Evolutionary conservation across 345 rosid genomes (phyloP).

Genomic region (Diplotaxis tenuifolia): DNA sequence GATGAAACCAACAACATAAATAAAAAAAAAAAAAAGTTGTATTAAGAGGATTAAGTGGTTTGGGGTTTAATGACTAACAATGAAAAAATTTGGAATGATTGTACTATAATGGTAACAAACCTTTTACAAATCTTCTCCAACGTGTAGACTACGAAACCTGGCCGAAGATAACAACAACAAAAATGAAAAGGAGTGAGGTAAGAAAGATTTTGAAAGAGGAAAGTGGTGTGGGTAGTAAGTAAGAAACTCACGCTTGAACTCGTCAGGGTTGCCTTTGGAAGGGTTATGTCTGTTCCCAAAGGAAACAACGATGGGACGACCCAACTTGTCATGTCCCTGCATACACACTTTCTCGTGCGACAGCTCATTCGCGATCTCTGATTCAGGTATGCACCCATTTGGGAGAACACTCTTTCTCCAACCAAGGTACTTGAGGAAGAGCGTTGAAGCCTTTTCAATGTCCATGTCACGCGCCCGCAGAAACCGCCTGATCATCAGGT

Average conservation of each 20-base stretch:
- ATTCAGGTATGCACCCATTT: constrained; percentile 50
- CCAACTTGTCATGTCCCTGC: constrained; percentile 73
- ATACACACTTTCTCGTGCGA: constrained; percentile 65
- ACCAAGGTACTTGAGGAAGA: constrained; percentile 66
- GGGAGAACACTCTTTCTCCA: constrained; percentile 66
- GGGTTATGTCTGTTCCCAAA: constrained; percentile 68
- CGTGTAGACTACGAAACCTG: constrained; percentile 56
- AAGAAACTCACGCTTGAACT: constrained; percentile 55
- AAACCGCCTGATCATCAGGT: constrained; percentile 75
- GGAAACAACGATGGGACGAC: constrained; percentile 61
- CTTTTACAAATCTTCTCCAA: constrained; percentile 70
- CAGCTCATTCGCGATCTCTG: constrained; percentile 58
- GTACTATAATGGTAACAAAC: constrained; percentile 30
- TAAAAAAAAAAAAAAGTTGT: neutral
- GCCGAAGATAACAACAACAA: neutral
- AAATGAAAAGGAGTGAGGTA: neutral
- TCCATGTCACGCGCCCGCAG: constrained; percentile 83
- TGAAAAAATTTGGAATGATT: neutral
- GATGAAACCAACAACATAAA: neutral
- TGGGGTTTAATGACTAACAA: neutral
- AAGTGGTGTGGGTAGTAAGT: neutral
- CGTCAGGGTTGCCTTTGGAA: constrained; percentile 59
- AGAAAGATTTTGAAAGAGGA: neutral
- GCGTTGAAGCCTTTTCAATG: constrained; percentile 73
- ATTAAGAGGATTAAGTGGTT: neutral